These are phyloP conservation scores for Quercus bicolor DNA, from an alignment of 306 rosid genomes.

Conservation along the genomic window DNA sequence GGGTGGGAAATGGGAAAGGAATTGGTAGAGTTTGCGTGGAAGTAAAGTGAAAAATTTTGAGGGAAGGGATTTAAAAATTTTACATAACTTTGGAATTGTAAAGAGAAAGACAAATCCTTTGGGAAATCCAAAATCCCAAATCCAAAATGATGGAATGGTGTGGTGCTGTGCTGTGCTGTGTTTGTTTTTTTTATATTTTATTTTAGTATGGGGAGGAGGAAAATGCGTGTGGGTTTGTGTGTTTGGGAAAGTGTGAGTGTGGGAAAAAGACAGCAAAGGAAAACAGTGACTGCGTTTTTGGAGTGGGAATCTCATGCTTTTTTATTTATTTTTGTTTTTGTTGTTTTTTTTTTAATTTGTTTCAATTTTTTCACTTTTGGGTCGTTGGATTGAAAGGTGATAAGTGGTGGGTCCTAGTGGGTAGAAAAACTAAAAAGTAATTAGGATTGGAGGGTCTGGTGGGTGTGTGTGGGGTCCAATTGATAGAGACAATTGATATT, in stretches of 20 bases:
- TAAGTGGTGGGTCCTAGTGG: too few relatives aligned
- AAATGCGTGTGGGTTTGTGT: slow-evolving; percentile 1
- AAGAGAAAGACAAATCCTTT: slow-evolving; percentile 15
- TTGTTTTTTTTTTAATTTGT: neutral
- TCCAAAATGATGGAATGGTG: neutral
- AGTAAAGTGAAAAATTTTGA: neutral
- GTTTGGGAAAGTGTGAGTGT: slow-evolving; percentile 18
- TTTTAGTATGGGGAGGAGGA: slow-evolving; percentile 19
- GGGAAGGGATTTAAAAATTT: neutral
- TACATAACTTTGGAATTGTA: neutral
- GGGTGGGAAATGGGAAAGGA: neutral
- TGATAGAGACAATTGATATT: too few relatives aligned
- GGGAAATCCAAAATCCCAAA: slow-evolving; percentile 17
- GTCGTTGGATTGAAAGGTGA: too few relatives aligned
- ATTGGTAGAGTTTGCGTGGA: neutral
- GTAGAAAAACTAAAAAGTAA: too few relatives aligned
- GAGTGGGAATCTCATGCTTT: slow-evolving; percentile 34
- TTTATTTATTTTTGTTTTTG: neutral
- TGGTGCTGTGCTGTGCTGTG: neutral
- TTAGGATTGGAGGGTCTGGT: too few relatives aligned
- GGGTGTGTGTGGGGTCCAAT: too few relatives aligned
- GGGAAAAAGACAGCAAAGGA: slow-evolving; percentile 20
- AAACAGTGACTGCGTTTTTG: slow-evolving; percentile 25
- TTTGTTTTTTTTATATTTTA: too few relatives aligned
- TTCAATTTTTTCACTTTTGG: neutral